Evolutionary conservation across 257 asterid species (phyloP).

Genomic region (Ilex asprella): DNA sequence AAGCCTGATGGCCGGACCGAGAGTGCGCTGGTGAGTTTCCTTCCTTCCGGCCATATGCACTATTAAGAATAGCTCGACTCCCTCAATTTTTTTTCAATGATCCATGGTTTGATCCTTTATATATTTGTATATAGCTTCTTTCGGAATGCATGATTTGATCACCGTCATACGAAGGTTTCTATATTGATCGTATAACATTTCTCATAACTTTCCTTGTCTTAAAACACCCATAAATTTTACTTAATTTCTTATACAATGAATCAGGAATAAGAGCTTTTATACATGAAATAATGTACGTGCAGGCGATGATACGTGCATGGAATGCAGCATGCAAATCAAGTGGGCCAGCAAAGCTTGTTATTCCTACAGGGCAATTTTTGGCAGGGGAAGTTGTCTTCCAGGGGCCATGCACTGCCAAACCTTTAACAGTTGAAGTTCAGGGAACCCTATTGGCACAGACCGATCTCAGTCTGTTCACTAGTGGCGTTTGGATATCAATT

Average conservation of each 20-base stretch:
- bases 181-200: too few relatives aligned
- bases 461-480: conserved; percentile 38
- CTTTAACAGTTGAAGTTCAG: conserved; percentile 40
- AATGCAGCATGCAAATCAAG: conserved; percentile 40
- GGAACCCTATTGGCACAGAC: conserved; percentile 37
- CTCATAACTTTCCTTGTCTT: too few relatives aligned
- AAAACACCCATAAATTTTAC: too few relatives aligned
- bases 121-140: too few relatives aligned
- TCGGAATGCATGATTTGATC: too few relatives aligned
- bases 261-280: too few relatives aligned
- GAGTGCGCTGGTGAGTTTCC: conserved; percentile 26
- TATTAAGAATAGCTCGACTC: too few relatives aligned
- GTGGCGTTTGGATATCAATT: conserved; percentile 38
- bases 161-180: too few relatives aligned
- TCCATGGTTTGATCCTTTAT: too few relatives aligned
- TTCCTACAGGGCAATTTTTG: conserved; percentile 40
- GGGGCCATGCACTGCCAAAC: conserved; percentile 49
- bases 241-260: too few relatives aligned
- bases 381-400: conserved; percentile 40
- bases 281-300: background rate
- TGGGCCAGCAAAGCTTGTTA: conserved; percentile 27
- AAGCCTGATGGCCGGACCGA: conserved; percentile 34
- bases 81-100: too few relatives aligned
- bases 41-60: too few relatives aligned
- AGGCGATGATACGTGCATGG: conserved; percentile 54